Evolutionary conservation across 116 monocot genomes (phyloP).

Genomic region (Phalaenopsis hybrid): DNA sequence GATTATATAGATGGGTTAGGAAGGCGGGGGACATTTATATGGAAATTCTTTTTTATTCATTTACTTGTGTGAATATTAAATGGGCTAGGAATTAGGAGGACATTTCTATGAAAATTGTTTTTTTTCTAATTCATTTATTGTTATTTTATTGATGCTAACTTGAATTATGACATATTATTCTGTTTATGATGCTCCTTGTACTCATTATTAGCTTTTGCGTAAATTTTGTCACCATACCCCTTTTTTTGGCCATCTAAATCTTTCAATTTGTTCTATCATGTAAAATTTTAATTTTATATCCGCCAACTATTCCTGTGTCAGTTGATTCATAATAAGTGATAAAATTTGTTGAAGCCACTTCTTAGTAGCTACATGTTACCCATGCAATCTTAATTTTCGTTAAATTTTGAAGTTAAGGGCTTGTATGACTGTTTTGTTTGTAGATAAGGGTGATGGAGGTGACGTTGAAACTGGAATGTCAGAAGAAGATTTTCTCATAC

Average conservation of each 20-base stretch:
- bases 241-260: neutral
- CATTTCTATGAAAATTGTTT: neutral
- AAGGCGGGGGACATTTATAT: neutral
- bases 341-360: slow-evolving; percentile 3
- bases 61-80: neutral
- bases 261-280: neutral
- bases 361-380: neutral
- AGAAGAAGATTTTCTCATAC: slow-evolving; percentile 88
- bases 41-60: neutral
- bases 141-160: neutral
- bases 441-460: slow-evolving; percentile 82
- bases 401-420: neutral
- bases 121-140: neutral
- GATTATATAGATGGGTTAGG: neutral
- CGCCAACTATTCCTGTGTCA: neutral
- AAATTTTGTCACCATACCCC: neutral
- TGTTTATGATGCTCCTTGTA: neutral
- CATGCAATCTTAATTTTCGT: neutral
- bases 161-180: neutral
- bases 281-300: neutral
- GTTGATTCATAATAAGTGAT: neutral
- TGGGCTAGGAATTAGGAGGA: neutral
- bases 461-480: slow-evolving; percentile 57
- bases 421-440: slow-evolving; percentile 14
- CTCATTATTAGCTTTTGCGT: neutral